Conservation (phyloP, 371 early-diverging fungal species). For the Chytridium lagenaria region DNA sequence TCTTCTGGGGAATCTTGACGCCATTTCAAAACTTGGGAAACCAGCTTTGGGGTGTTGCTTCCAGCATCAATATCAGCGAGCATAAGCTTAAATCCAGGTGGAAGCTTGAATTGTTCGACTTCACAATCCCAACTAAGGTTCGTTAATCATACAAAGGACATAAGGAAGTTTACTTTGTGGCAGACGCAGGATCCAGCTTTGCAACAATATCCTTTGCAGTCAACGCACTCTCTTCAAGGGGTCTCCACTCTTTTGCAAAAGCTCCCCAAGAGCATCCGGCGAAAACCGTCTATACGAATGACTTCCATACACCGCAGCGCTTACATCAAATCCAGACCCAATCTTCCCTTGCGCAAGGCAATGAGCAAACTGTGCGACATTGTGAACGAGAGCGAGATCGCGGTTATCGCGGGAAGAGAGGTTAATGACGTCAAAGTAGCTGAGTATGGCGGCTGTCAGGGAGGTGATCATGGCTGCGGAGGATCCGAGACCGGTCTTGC, state of each 20-base stretch:
- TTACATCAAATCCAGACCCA: constrained; percentile 96
- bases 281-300: constrained; percentile 86
- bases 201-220: constrained; percentile 22
- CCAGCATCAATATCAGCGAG: constrained; percentile 94
- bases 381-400: constrained; percentile 64
- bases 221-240: background rate
- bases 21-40: constrained; percentile 88
- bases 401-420: constrained; percentile 16
- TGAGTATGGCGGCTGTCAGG: constrained; percentile 78
- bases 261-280: constrained; percentile 68
- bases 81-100: constrained; percentile 74
- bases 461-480: constrained; percentile 94
- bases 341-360: constrained; percentile 97
- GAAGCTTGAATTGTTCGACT: constrained; percentile 70
- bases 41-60: constrained; percentile 90
- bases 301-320: constrained; percentile 88
- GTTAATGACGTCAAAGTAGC: constrained; percentile 65
- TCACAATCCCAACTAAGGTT: constrained; percentile 74
- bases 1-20: constrained; percentile 68
- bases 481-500: constrained; percentile 96
- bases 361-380: constrained; percentile 89
- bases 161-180: constrained; percentile 11
- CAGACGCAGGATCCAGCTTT: background rate
- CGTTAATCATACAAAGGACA: background rate
- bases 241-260: constrained; percentile 34